Base-by-base conservation (phyloP, 441 rosid genomes). In the Erodium trifolium region DNA sequence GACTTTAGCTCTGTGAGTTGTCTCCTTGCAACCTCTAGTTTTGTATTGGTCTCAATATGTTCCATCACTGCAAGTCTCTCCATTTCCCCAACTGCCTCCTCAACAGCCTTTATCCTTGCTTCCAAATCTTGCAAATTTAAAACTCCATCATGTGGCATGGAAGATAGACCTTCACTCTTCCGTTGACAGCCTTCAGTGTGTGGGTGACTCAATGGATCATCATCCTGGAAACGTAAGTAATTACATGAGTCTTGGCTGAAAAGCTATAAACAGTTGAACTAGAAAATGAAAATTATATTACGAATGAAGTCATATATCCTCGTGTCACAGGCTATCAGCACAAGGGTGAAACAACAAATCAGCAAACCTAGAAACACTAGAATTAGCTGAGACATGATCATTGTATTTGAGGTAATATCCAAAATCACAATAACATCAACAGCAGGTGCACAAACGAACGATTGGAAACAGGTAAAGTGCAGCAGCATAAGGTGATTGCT, bases 101-200 rank as follows among this genome's bases (percentile, higher is more conserved):
- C 93, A 9, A 91, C 82, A 72, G 90, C 85, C 79, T 77, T 82
- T 73, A 91, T 78, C 75, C 86, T 86, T 75, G 74, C 71, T 14
- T 80, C 77, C 80, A 91, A 53, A 74, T 81, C 82, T 76, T 89
- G 82, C 77, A 88, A 67, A 71, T 82, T 85, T 69, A 79, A 68
- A 76, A 80, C 51, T 67, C 80, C 77, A 23, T 75, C 77, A 34
- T 75, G 67, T 41, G 70, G 47, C 41, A 60, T 39, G 49, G 75
- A 64, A 59, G 59, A 59, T 67, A 53, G 77, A 67, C 74, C 78
- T 68, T 76, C 81, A 13, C 72, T 73, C 67, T 75, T 43, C 11
- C 0, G 73, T 67, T 67, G 78, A 71, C 57, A 63, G 73, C 79
- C 71, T 73, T 79, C 88, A 60, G 76, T 73, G 35, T 43, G 67